Conservation (phyloP, 441 rosid genomes). For the Gossypium trilobum region DNA sequence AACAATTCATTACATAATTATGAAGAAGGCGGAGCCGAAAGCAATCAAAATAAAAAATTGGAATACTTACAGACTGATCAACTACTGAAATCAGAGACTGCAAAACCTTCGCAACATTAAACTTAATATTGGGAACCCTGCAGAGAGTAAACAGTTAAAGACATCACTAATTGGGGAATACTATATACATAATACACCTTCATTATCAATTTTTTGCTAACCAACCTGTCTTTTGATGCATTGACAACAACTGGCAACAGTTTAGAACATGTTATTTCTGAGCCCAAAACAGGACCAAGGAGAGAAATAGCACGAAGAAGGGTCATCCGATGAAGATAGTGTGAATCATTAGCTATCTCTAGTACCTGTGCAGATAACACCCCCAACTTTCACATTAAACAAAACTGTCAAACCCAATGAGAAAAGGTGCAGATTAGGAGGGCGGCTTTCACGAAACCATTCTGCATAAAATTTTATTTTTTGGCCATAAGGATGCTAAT, state of each 20-base stretch:
- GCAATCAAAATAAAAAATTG: background rate
- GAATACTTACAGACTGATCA: conserved; percentile 63
- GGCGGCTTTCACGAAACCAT: background rate
- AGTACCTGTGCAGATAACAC: conserved; percentile 40
- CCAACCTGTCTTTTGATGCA: conserved; percentile 81
- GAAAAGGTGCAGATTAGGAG: background rate
- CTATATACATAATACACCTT: background rate
- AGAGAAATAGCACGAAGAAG: conserved; percentile 65
- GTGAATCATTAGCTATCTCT: conserved; percentile 63
- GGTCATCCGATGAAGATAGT: conserved; percentile 80
- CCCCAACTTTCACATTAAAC: conserved; percentile 3
- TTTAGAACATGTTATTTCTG: conserved; percentile 72
- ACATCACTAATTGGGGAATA: background rate
- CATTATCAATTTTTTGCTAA: background rate
- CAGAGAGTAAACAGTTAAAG: conserved; percentile 12
- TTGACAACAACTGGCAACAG: conserved; percentile 58
- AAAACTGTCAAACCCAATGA: background rate
- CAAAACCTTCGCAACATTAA: conserved; percentile 81
- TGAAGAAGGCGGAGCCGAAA: background rate
- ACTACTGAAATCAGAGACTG: conserved; percentile 75
- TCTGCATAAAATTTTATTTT: background rate
- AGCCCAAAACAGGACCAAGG: conserved; percentile 79
- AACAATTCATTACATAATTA: background rate
- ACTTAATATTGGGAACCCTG: conserved; percentile 93
- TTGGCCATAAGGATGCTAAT: background rate